Conservation (phyloP, 2,329 filamentous ascomycete species). For the Myriosclerotinia duriaeana region DNA sequence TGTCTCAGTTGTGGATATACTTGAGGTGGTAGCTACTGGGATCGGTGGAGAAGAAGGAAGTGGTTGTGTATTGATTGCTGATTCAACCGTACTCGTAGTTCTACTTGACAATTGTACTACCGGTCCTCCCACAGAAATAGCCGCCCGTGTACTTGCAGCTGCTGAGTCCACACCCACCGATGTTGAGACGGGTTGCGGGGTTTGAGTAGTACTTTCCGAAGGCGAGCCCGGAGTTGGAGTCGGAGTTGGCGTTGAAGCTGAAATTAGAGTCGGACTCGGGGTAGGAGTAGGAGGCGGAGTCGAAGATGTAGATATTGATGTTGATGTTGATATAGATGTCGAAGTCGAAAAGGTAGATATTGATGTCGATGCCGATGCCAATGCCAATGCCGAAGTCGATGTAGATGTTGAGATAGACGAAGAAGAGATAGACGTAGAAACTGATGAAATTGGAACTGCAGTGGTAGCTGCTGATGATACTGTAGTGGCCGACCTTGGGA, state of each 20-base stretch:
- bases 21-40: conserved; percentile 3
- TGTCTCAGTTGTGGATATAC: conserved; percentile 12
- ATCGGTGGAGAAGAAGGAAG: background rate
- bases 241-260: conserved; percentile 16
- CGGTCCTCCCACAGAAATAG: conserved; percentile 18
- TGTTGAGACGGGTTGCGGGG: conserved; percentile 25
- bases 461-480: conserved; percentile 22
- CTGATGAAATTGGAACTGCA: conserved; percentile 19
- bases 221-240: background rate
- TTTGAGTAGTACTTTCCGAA: conserved; percentile 21
- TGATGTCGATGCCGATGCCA: too few relatives aligned
- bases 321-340: too few relatives aligned
- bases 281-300: too few relatives aligned
- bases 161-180: conserved; percentile 50
- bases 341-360: too few relatives aligned
- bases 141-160: conserved; percentile 25
- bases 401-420: background rate
- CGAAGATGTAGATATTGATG: too few relatives aligned
- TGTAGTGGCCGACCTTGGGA: conserved; percentile 44
- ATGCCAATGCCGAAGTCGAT: too few relatives aligned
- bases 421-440: background rate
- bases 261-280: too few relatives aligned
- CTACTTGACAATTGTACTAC: conserved; percentile 21
- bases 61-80: conserved; percentile 1
- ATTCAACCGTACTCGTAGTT: background rate